Evolutionary conservation across 2,329 filamentous ascomycete species (phyloP).

Genomic region (Pseudogymnoascus sp.): DNA sequence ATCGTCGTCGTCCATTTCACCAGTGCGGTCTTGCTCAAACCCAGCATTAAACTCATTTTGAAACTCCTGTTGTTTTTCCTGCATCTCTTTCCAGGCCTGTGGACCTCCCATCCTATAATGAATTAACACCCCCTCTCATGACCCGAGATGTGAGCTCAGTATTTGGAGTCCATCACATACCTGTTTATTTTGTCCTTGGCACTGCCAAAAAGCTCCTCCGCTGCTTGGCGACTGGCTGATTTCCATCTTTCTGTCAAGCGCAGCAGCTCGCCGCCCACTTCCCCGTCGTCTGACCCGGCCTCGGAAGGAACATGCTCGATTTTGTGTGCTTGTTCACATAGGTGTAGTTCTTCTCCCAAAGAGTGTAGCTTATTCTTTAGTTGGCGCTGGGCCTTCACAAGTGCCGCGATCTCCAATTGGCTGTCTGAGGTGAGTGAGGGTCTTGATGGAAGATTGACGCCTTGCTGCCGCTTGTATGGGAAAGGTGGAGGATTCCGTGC

Average conservation of each 20-base stretch:
- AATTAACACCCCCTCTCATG: slow-evolving; percentile 6
- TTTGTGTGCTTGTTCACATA: slow-evolving; percentile 42
- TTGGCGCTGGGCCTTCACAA: slow-evolving; percentile 27
- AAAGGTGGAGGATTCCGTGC: neutral
- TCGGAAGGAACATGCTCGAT: slow-evolving; percentile 33
- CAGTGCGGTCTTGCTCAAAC: slow-evolving; percentile 29
- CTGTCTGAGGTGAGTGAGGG: neutral
- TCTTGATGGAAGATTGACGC: neutral
- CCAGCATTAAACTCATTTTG: slow-evolving; percentile 22
- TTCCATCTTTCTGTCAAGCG: slow-evolving; percentile 53
- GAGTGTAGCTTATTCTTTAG: slow-evolving; percentile 24
- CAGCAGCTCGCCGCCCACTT: slow-evolving; percentile 46
- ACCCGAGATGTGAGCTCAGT: neutral
- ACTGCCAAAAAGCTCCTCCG: slow-evolving; percentile 57
- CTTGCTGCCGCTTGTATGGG: neutral
- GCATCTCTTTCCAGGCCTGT: slow-evolving; percentile 43
- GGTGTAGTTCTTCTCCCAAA: slow-evolving; percentile 37
- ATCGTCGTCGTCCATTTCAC: slow-evolving; percentile 25
- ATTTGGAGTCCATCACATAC: slow-evolving; percentile 15
- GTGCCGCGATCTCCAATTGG: slow-evolving; percentile 21
- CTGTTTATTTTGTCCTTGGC: slow-evolving; percentile 52
- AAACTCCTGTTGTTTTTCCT: slow-evolving; percentile 33
- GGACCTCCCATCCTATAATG: slow-evolving; percentile 48
- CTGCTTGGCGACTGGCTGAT: slow-evolving; percentile 49
- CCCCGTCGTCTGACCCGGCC: slow-evolving; percentile 10